Evolutionary conservation across 164 flowering plant genomes (phyloP).

Genomic region (grape (Vitis vinifera)): ASM3070453v1 NC_081810.1:7823001-7823500

Average conservation of each 20-base stretch:
- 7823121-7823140: constrained; percentile 78
- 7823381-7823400: too few species aligned
- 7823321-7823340: constrained; percentile 91
- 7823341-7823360: constrained; percentile 23
- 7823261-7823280: constrained; percentile 87
- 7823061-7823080: constrained; percentile 88
- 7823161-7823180: constrained; percentile 92
- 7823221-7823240: constrained; percentile 91
- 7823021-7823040: constrained; percentile 95
- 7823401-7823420: too few species aligned
- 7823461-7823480: neutral
- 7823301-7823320: constrained; percentile 83
- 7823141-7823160: constrained; percentile 68
- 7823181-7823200: constrained; percentile 90
- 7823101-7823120: constrained; percentile 85
- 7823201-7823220: constrained; percentile 88
- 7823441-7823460: too few species aligned
- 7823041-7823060: constrained; percentile 73
- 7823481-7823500: constrained; percentile 58
- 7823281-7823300: constrained; percentile 93
- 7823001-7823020: constrained; percentile 62
- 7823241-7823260: constrained; percentile 87
- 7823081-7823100: constrained; percentile 83
- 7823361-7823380: too few species aligned
- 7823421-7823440: too few species aligned